A percentile compares a stretch with the other conserved stretches of the same genome.
phyloP scores from a whole-genome alignment of 305 asterid species.

The Rubia occidens region DNA sequence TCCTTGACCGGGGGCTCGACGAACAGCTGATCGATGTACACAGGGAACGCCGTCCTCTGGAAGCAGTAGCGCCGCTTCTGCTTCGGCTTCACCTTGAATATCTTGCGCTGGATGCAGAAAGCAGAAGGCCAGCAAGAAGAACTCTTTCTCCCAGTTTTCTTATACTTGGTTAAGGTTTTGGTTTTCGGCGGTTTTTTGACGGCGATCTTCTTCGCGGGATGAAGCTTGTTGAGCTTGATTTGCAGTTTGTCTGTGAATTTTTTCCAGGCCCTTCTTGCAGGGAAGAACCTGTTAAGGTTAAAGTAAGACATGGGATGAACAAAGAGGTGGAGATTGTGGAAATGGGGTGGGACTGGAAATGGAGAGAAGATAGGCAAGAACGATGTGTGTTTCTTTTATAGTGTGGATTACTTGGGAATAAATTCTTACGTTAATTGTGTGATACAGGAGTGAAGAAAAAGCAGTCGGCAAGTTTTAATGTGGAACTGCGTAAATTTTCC shows the following conservation, averaged over 20 bases:
- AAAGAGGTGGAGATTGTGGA: background rate
- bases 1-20: slow-evolving; percentile 23
- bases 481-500: slow-evolving; percentile 18
- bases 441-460: slow-evolving; percentile 11
- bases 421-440: slow-evolving; percentile 28
- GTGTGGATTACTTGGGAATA: background rate
- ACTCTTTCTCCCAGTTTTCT: slow-evolving; percentile 28
- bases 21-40: slow-evolving; percentile 56
- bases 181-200: slow-evolving; percentile 30
- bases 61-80: slow-evolving; percentile 6
- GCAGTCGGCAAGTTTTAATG: background rate
- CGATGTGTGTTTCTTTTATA: background rate
- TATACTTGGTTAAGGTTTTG: background rate
- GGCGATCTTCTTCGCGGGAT: slow-evolving; percentile 27
- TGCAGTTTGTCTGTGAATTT: slow-evolving; percentile 35
- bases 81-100: slow-evolving; percentile 28
- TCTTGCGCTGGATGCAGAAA: slow-evolving; percentile 37
- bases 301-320: slow-evolving; percentile 32
- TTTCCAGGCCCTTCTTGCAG: slow-evolving; percentile 44
- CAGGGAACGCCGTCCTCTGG: slow-evolving; percentile 26
- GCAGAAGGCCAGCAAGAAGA: slow-evolving; percentile 26
- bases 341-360: too few species aligned
- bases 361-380: background rate
- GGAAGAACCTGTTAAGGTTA: slow-evolving; percentile 36
- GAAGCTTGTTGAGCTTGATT: slow-evolving; percentile 30